Evolutionary conservation across 2,329 filamentous ascomycete genomes (phyloP).

Genomic region (Colletotrichum chlorophyti): DNA sequence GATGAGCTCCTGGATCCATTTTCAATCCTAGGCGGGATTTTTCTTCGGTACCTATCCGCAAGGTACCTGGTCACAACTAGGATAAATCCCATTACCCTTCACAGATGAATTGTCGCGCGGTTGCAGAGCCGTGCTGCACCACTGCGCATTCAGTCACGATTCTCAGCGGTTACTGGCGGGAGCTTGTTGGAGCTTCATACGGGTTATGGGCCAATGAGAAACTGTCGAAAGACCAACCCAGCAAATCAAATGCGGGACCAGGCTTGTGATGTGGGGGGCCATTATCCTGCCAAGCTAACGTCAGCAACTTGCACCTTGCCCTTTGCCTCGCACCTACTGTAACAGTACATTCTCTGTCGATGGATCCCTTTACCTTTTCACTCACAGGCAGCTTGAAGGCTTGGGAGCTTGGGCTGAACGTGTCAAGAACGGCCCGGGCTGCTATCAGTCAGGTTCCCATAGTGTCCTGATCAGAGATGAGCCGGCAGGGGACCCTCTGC

Average conservation of each 20-base stretch:
- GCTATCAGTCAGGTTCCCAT: no score
- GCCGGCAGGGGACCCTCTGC: no score
- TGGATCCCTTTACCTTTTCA: no score
- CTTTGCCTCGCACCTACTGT: neutral
- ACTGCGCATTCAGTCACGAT: conserved; percentile 20
- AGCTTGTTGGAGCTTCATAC: conserved; percentile 7
- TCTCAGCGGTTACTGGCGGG: conserved; percentile 23
- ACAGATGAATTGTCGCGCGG: conserved; percentile 21
- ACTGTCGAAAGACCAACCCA: neutral
- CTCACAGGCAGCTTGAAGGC: no score
- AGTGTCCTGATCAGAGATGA: no score
- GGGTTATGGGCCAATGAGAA: conserved; percentile 3
- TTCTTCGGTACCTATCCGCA: no score
- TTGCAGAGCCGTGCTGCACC: conserved; percentile 27
- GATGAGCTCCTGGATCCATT: neutral
- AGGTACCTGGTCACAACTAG: no score
- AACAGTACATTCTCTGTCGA: no score
- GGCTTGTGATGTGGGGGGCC: neutral
- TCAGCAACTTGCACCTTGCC: conserved; percentile 10
- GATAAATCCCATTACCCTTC: no score
- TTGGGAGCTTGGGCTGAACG: no score
- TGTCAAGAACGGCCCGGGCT: no score
- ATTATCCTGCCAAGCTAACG: conserved; percentile 22
- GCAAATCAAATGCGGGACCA: conserved; percentile 19
- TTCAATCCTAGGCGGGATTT: neutral